Percentiles rank a stretch among this genome's conserved stretches.
Evolutionary conservation across 225 moss, liverwort and hornwort species (phyloP).

Genomic region (Marchantia paleacea): DNA sequence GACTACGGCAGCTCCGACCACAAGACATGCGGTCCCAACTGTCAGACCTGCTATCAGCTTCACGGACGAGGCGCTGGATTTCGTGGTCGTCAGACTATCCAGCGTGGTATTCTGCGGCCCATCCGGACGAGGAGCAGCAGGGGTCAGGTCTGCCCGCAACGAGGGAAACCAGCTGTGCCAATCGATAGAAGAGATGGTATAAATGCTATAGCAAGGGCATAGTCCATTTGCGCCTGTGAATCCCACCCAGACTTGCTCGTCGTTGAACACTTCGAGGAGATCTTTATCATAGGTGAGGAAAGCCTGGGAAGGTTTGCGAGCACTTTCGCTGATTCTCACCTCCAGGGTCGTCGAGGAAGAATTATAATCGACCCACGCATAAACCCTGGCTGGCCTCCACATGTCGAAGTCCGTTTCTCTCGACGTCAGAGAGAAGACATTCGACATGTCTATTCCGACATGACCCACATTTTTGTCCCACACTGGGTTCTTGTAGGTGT

Average conservation of each 20-base stretch:
- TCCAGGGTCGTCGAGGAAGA: neutral
- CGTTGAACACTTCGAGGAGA: neutral
- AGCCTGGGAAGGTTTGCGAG: neutral
- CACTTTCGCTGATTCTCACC: neutral
- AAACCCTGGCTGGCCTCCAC: neutral
- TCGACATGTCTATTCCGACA: constrained; percentile 1
- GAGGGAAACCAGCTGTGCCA: neutral
- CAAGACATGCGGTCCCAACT: neutral
- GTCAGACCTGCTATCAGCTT: neutral
- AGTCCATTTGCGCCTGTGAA: constrained; percentile 23
- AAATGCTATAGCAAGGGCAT: neutral
- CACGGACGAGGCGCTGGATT: too few species aligned
- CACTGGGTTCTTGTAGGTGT: constrained; percentile 18
- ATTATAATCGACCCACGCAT: constrained; percentile 20
- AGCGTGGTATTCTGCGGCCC: too few species aligned
- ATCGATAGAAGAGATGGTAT: constrained; percentile 4
- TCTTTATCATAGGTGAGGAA: neutral
- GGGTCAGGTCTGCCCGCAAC: neutral
- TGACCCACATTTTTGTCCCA: neutral
- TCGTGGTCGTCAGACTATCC: too few species aligned
- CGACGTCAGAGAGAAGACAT: neutral
- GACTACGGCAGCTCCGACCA: neutral
- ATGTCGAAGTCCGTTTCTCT: neutral
- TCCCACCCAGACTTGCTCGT: constrained; percentile 21
- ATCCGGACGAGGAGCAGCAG: neutral